phyloP scores from a whole-genome alignment of 2,329 filamentous ascomycete species.

The Tolypocladium pustulatum region DNA sequence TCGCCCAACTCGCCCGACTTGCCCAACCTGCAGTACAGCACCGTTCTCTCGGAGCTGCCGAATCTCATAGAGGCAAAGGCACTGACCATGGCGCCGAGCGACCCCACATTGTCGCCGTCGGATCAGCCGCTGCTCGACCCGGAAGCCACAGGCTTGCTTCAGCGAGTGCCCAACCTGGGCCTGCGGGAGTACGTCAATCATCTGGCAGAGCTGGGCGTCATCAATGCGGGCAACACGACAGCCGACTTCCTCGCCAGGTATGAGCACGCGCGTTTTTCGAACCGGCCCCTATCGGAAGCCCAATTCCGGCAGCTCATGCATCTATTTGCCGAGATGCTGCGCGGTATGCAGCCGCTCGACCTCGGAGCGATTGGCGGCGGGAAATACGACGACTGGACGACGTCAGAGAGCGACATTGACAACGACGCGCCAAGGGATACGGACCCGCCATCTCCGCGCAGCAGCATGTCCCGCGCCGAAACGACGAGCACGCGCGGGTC shows the following conservation, averaged over 20 bases:
- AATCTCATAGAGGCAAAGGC: slow-evolving; percentile 89
- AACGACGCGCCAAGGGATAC: slow-evolving; percentile 33
- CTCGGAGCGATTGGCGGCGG: slow-evolving; percentile 35
- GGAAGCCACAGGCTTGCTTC: slow-evolving; percentile 59
- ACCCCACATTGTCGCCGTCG: slow-evolving; percentile 26
- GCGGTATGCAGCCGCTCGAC: slow-evolving; percentile 60
- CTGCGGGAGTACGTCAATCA: slow-evolving; percentile 70
- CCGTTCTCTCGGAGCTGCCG: slow-evolving; percentile 74
- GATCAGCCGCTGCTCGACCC: slow-evolving; percentile 45
- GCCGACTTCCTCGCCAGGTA: slow-evolving; percentile 64
- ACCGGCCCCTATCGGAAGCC: slow-evolving; percentile 52
- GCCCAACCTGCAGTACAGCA: slow-evolving; percentile 71
- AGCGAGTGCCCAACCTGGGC: slow-evolving; percentile 59
- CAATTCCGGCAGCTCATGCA: slow-evolving; percentile 75
- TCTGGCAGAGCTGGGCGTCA: slow-evolving; percentile 56
- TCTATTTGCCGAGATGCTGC: slow-evolving; percentile 70
- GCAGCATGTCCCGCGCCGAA: slow-evolving; percentile 15
- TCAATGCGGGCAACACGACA: slow-evolving; percentile 32
- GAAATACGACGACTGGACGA: slow-evolving; percentile 12
- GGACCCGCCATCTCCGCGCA: slow-evolving; percentile 28
- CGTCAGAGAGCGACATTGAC: slow-evolving; percentile 31
- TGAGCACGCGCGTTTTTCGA: slow-evolving; percentile 77
- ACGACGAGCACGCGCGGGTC: slow-evolving; percentile 22
- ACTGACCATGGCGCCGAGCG: slow-evolving; percentile 66
- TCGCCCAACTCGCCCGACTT: slow-evolving; percentile 66